Percentiles rank a stretch among this genome's conserved stretches.
Conservation (phyloP, 1,284 basidiomycete genomes). For the Filobasidium uniguttulatum region DNA sequence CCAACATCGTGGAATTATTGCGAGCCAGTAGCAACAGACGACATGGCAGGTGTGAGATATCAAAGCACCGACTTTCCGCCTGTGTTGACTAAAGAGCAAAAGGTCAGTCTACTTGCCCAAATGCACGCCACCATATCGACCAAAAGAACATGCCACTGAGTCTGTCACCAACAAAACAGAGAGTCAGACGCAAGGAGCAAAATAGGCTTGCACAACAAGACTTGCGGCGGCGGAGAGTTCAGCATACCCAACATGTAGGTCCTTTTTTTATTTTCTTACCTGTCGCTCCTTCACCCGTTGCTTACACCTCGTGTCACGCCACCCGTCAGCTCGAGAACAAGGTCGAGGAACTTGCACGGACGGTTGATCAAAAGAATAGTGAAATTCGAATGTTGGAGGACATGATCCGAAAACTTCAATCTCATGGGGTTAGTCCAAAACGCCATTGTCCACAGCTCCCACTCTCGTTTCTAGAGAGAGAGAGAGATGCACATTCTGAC, state of each 20-base stretch:
- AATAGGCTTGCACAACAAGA: not conserved
- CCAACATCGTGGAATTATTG: too few relatives aligned
- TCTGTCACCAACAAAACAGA: not conserved
- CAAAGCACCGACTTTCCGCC: too few relatives aligned
- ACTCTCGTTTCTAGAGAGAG: too few relatives aligned
- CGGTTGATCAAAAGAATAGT: not conserved
- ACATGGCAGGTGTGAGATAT: too few relatives aligned
- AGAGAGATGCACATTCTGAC: too few relatives aligned
- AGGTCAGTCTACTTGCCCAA: not conserved
- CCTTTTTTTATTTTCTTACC: not conserved
- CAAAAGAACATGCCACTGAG: not conserved
- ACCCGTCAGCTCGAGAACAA: not conserved
- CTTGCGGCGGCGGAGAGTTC: not conserved
- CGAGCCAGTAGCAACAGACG: too few relatives aligned
- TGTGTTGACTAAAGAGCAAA: not conserved
- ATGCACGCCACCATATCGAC: not conserved
- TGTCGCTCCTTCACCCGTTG: not conserved
- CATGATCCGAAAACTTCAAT: not conserved
- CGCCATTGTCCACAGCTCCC: too few relatives aligned
- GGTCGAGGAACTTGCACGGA: not conserved
- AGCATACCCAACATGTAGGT: not conserved
- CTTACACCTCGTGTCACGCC: not conserved
- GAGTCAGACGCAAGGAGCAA: not conserved
- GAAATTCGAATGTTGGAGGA: slow-evolving; percentile 1
- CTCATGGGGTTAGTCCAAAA: too few relatives aligned